Base-by-base conservation (phyloP, 306 rosid species). In the Rosa persica region DNA sequence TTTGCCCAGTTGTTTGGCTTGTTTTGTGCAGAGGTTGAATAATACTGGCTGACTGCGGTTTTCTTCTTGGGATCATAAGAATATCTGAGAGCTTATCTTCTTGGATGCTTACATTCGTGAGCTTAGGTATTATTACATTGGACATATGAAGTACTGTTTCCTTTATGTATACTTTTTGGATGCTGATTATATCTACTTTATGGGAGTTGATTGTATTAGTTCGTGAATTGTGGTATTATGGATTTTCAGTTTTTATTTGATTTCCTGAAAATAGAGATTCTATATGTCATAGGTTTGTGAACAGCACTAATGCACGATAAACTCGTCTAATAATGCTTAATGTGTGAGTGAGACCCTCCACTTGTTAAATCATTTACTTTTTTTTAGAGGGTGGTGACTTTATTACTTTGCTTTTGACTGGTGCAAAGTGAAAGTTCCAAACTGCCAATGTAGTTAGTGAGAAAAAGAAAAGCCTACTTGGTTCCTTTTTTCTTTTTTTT, bases 111-210 rank as follows among this genome's bases (percentile, higher is more conserved):
- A 61, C 68, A 12, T 66, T 66, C 30, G 16, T 3, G 48, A 25
- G 30, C 11, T 25, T 57, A 38, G 40, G 76, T 5, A 17, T 22
- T 6, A 12, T 19, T 43, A 38, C 17, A 19, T 70, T 8, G 0
- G 47, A 72, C 15, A 22, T 22, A 57, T 22, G 13, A 22, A 57
- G 64, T 57, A 57, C 64, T 57, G n/a, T n/a, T n/a, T 55, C 5
- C 62, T 3, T 22, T 57, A 15, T 20, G 46, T 19, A 34, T n/a
- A 13, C 42, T 13, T 27, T 68, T 48, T 23, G 40, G 27, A n/a
- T 54, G 73, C 43, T 78, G 15, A 55, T 55, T 74, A 44, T 67
- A 38, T 36, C 74, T 54, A 27, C 30, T 23, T 73, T 7, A 9
- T 52, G 22, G 68, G 72, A 67, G 49, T 55, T 39, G 27, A 23